Conservation (phyloP, 2,329 filamentous ascomycete genomes). For the Grosmannia serpens region DNA sequence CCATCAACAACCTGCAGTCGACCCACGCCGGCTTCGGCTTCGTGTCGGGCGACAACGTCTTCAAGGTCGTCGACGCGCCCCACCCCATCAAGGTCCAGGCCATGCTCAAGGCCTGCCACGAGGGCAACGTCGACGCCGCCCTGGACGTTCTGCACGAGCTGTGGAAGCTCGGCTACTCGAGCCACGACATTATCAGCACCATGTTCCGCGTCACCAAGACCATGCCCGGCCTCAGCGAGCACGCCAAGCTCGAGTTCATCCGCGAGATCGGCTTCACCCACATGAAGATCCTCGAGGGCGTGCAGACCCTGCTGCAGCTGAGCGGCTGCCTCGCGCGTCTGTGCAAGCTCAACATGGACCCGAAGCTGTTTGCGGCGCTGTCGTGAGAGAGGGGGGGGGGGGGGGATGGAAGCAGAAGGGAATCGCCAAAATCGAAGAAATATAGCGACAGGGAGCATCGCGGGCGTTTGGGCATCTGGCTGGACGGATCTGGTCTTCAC, state of each 20-base stretch:
- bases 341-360: conserved; percentile 94
- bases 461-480: conserved; percentile 5
- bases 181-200: conserved; percentile 95
- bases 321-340: conserved; percentile 85
- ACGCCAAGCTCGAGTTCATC: conserved; percentile 94
- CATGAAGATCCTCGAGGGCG: conserved; percentile 97
- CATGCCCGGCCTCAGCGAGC: conserved; percentile 81
- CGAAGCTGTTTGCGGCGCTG: conserved; percentile 54
- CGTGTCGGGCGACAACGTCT: conserved; percentile 95
- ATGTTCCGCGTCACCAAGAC: conserved; percentile 99
- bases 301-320: conserved; percentile 87
- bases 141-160: conserved; percentile 79
- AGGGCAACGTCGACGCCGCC: conserved; percentile 79
- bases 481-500: background rate
- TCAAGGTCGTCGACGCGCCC: conserved; percentile 91
- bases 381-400: background rate
- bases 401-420: conserved; percentile 1
- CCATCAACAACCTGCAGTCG: conserved; percentile 95
- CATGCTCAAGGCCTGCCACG: conserved; percentile 95
- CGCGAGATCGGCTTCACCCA: conserved; percentile 98
- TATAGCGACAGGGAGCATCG: background rate
- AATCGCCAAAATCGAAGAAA: background rate
- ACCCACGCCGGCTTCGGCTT: conserved; percentile 91
- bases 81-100: conserved; percentile 98
- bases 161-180: conserved; percentile 94